Conservation (phyloP, 2,329 filamentous ascomycete genomes). For the Neopestalotiopsis sp. region DNA sequence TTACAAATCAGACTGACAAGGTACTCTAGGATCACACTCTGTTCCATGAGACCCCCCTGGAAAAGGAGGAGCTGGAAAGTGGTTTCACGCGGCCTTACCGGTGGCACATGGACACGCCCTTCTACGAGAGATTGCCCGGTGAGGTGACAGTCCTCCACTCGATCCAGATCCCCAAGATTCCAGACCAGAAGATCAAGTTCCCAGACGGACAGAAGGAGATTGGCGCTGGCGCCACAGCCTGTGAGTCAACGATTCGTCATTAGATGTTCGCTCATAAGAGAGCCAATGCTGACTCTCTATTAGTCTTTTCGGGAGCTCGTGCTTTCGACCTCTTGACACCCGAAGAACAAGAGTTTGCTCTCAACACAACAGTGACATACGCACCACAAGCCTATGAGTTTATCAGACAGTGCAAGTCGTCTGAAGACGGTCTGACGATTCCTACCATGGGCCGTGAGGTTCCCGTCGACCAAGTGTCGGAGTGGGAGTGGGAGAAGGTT, state of each 20-base stretch:
- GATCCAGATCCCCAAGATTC: constrained; percentile 7
- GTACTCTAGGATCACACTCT: not conserved
- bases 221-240: constrained; percentile 8
- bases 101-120: constrained; percentile 12
- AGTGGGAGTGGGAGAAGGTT: constrained; percentile 5
- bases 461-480: not conserved
- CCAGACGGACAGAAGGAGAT: not conserved
- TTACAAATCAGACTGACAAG: not conserved
- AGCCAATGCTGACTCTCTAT: not conserved
- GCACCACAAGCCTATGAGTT: not conserved
- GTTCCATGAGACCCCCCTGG: not conserved
- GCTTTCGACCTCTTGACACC: constrained; percentile 5
- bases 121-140: constrained; percentile 1
- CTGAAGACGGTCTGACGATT: not conserved
- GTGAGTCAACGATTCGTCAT: not conserved
- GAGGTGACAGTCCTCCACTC: constrained; percentile 8
- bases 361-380: constrained; percentile 6
- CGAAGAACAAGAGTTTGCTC: constrained; percentile 8
- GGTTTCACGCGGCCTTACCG: constrained; percentile 7
- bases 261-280: not conserved
- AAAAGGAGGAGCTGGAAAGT: not conserved
- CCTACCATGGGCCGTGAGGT: not conserved
- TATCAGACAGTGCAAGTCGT: constrained; percentile 1
- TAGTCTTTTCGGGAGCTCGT: constrained; percentile 8
- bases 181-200: constrained; percentile 11